These are phyloP conservation scores for Austroboletus niveus DNA, from an alignment of 1,284 basidiomycete genomes.

Conservation along the genomic window DNA sequence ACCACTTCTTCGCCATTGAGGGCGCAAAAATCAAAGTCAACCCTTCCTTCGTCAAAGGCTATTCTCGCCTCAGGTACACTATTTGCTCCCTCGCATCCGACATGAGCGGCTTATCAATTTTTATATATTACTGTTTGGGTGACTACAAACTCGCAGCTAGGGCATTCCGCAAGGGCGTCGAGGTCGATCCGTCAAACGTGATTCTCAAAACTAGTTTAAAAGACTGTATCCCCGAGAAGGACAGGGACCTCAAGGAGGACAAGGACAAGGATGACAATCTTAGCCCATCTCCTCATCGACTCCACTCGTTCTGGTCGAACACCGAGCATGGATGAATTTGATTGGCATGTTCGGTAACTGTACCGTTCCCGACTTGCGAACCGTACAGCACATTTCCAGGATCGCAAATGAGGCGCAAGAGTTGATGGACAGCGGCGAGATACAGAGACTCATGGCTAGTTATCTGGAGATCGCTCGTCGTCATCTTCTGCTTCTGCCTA, in stretches of 20 bases:
- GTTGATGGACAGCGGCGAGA: conserved; percentile 88
- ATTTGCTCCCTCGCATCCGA: conserved; percentile 3
- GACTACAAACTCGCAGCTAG: conserved; percentile 78
- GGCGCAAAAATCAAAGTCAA: conserved; percentile 91
- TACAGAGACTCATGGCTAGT: conserved; percentile 81
- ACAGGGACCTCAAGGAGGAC: too few relatives aligned
- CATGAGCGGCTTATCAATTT: conserved; percentile 10
- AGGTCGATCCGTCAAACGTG: conserved; percentile 83
- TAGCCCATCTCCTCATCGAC: conserved; percentile 25
- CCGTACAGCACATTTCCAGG: conserved; percentile 90
- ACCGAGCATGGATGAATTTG: conserved; percentile 52
- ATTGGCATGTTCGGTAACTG: conserved; percentile 75
- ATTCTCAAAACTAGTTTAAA: conserved; percentile 83
- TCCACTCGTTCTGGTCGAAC: conserved; percentile 34
- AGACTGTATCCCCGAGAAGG: conserved; percentile 48
- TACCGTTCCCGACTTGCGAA: conserved; percentile 86
- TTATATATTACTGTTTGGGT: conserved; percentile 74
- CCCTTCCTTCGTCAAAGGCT: conserved; percentile 90
- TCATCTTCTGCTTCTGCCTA: conserved; percentile 7
- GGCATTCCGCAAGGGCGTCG: conserved; percentile 87
- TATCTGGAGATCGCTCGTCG: conserved; percentile 58
- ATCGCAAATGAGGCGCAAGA: conserved; percentile 88
- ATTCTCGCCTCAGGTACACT: conserved; percentile 85
- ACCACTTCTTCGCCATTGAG: conserved; percentile 82
- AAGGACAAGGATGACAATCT: conserved; percentile 30